Evolutionary conservation across 768 basidiomycete species (phyloP), one percentile per base, ranked within the genome.

Genomic region (Leucogyrophana mollusca): DNA sequence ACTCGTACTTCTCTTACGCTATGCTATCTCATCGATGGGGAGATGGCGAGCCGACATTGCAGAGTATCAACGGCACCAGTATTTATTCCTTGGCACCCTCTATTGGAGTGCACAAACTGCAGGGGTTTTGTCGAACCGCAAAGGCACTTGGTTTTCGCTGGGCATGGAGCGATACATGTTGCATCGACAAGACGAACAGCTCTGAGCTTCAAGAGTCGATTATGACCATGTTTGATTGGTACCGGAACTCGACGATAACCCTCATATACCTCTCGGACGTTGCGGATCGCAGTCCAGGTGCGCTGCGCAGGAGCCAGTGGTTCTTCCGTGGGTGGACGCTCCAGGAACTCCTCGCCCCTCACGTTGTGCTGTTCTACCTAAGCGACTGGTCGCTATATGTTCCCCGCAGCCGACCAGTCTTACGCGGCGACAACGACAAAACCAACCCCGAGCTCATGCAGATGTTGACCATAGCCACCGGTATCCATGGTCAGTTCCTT

Each of bases 141-240:
- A 49, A 55, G 18, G 51, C 53, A 40, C 36, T 38, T 4, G 60
- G 60, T 8, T 55, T 52, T 45, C 47, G 47, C 7, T 62, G 57
- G 51, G 64, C 56, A 2, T 65, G 62, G 62, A 54, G 52, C 0
- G 63, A 65, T 13, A 63, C 64, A 0, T 60, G 53, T 6, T 64
- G 62, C 34, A 60, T 65, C 37, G 58, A 64, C 38, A 62, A 60
- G 32, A 38, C 33, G 40, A 64, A 61, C 16, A 62, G 59, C 32
- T 43, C 56, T 3, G 64, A 64, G 13, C 55, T 64, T 37, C 46
- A 56, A 46, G 56, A 62, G 37, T 60, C 64, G 18, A 58, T 64
- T 43, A 47, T 53, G 17, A 61, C 62, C 40, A 64, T 64, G 62
- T 64, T 65, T 49, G 46, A 22, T 18, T 64, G 62, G 62, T 64